Evolutionary conservation across 2,329 filamentous ascomycete genomes (phyloP), one percentile per base, ranked within the genome.

Genomic region (Lasiodiplodia citricola): DNA sequence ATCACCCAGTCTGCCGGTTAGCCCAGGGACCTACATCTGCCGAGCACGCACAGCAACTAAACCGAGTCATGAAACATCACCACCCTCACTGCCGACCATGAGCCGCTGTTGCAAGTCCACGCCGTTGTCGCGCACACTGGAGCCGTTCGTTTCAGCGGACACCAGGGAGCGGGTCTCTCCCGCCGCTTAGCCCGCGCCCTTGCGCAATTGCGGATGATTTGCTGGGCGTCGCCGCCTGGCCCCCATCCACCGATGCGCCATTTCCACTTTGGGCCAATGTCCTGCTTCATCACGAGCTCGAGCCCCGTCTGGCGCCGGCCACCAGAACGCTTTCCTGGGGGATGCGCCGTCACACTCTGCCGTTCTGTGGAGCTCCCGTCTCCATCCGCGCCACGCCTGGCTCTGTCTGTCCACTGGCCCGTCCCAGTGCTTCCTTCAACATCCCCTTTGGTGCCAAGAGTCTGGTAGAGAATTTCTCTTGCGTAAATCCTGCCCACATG

Each of bases 281-380:
- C 60, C 60, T 64, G 60, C 60, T 44, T 52, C 60, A 41, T 25
- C 60, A 51, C 58, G 16, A 44, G 56, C 56, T 60, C 38, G 56
- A 60, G 56, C 56, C 56, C 14, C 37, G 4, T 8, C 21, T 14
- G 44, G 58, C 58, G 28, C 41, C 41, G 41, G 23, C 58, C 41
- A 50, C n/a, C 16, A 10, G 4, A 14, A 11, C 37, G 37, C 16
- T 47, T 60, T 16, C 37, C 58, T 28, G 58, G 58, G 41, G 58
- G 58, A 62, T 62, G 57, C 57, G 57, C 38, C 38, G 14, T 25
- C 23, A 47, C 57, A 3, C 6, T 60, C 25, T 10, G 58, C 58
- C 38, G 25, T 62, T 63, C 4, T 52, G 60, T 64, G 60, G 60
- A 38, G 25, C 60, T n/a, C 16, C 60, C 44, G 31, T 64, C 52